Conservation (phyloP, 345 rosid genomes). For the Erucastrum elatum region DNA sequence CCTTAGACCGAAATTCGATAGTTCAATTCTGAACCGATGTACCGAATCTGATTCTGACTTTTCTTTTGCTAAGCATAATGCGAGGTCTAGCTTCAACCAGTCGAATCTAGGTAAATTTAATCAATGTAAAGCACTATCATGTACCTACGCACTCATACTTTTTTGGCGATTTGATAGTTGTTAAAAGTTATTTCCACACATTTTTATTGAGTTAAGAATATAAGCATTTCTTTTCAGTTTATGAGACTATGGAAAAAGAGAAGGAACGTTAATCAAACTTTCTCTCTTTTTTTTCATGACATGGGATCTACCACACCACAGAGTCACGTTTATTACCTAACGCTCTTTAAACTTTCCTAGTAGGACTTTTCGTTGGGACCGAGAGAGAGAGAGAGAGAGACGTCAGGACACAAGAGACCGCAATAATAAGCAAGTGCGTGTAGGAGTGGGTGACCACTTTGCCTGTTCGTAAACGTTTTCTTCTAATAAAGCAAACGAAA, state of each 20-base stretch:
- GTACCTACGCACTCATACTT: background rate
- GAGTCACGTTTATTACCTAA: background rate
- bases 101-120: too few relatives aligned
- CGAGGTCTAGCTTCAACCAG: too few relatives aligned
- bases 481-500: background rate
- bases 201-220: background rate
- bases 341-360: background rate
- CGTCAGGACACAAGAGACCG: slow-evolving; percentile 7
- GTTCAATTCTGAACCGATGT: background rate
- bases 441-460: slow-evolving; percentile 28
- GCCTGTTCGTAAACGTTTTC: background rate
- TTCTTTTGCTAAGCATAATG: background rate
- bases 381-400: background rate
- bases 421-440: slow-evolving; percentile 22
- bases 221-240: background rate
- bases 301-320: background rate
- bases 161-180: background rate
- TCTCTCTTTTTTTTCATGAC: background rate
- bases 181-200: background rate
- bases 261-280: background rate
- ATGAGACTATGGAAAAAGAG: background rate
- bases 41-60: too few relatives aligned
- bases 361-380: slow-evolving; percentile 8
- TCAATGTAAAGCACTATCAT: background rate
- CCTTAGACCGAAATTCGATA: background rate